phyloP scores from a whole-genome alignment of 2,329 filamentous ascomycete species.

The Stagonosporopsis cucurbitacearum region DNA sequence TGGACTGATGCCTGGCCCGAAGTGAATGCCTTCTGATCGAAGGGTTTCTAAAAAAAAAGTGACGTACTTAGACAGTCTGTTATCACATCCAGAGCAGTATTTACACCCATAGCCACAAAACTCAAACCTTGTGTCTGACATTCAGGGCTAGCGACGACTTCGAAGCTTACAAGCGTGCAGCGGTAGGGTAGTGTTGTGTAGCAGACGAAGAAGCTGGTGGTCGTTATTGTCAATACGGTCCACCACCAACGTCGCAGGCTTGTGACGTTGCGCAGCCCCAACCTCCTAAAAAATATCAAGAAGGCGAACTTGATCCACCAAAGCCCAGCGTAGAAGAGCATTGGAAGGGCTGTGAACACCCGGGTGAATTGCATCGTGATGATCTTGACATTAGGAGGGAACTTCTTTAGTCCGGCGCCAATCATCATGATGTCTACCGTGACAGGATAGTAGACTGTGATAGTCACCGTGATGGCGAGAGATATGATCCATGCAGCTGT shows the following conservation, averaged over 20 bases:
- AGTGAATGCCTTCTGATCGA: too few species aligned
- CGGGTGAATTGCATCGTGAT: conserved; percentile 18
- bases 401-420: neutral
- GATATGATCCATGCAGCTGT: neutral
- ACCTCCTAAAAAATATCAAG: conserved; percentile 22
- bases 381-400: conserved; percentile 9
- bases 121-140: conserved; percentile 10
- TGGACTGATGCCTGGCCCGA: too few species aligned
- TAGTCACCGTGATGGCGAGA: neutral
- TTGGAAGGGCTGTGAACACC: conserved; percentile 9
- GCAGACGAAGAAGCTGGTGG: conserved; percentile 10
- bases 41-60: too few species aligned
- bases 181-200: conserved; percentile 18
- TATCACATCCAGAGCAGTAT: conserved; percentile 19
- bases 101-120: conserved; percentile 18
- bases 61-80: conserved; percentile 24
- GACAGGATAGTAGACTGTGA: conserved; percentile 2
- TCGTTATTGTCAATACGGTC: conserved; percentile 3
- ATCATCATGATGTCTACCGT: conserved; percentile 16
- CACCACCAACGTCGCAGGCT: conserved; percentile 13
- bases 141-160: conserved; percentile 6
- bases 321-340: conserved; percentile 21
- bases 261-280: conserved; percentile 4
- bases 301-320: conserved; percentile 25
- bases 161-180: conserved; percentile 15